phyloP scores from a whole-genome alignment of 352 stramenopile species.

The Albugo laibachii region DNA sequence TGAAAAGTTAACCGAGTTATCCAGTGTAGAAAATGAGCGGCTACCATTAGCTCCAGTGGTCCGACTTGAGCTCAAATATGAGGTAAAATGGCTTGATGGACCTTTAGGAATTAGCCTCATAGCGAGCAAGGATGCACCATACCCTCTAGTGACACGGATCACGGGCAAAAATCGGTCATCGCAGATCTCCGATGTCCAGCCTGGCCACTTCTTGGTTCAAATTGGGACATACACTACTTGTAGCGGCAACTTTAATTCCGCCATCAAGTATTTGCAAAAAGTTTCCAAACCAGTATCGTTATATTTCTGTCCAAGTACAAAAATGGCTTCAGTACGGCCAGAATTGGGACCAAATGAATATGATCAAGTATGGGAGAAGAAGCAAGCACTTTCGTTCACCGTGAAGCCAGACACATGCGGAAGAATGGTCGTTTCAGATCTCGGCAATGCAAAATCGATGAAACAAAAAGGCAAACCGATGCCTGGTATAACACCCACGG shows the following conservation, averaged over 20 bases:
- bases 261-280: slow-evolving; percentile 79
- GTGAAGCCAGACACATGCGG: slow-evolving; percentile 40
- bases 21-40: slow-evolving; percentile 45
- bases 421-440: slow-evolving; percentile 58
- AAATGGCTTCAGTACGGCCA: slow-evolving; percentile 49
- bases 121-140: slow-evolving; percentile 71
- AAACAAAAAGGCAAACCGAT: slow-evolving; percentile 38
- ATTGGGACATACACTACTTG: slow-evolving; percentile 70
- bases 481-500: slow-evolving; percentile 20
- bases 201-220: slow-evolving; percentile 72
- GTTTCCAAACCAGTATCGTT: slow-evolving; percentile 69
- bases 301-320: slow-evolving; percentile 67
- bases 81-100: slow-evolving; percentile 75
- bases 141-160: slow-evolving; percentile 70
- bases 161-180: slow-evolving; percentile 76
- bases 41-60: slow-evolving; percentile 25
- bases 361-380: slow-evolving; percentile 80
- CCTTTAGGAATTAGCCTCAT: slow-evolving; percentile 75
- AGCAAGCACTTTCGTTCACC: slow-evolving; percentile 67
- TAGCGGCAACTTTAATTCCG: slow-evolving; percentile 74
- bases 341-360: slow-evolving; percentile 53
- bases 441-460: slow-evolving; percentile 70
- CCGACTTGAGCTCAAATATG: slow-evolving; percentile 67
- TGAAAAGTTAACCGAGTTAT: slow-evolving; percentile 60
- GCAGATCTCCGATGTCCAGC: slow-evolving; percentile 72